phyloP scores from a whole-genome alignment of 352 stramenopile species.

The Phytophthora lateralis region DNA sequence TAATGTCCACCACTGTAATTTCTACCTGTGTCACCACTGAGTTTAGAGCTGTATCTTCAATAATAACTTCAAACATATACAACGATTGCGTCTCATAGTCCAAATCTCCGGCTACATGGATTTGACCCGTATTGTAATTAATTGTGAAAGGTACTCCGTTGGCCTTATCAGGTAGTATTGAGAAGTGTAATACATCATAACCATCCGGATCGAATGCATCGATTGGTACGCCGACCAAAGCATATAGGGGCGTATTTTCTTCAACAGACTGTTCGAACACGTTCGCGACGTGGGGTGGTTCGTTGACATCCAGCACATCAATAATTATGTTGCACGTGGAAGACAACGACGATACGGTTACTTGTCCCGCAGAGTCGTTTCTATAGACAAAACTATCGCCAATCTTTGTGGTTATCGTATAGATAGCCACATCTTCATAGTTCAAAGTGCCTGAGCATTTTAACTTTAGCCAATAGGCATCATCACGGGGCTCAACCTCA shows the following conservation, averaged over 20 bases:
- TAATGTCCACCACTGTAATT: conserved; percentile 48
- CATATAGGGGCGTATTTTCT: conserved; percentile 42
- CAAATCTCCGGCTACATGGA: conserved; percentile 32
- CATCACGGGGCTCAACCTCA: conserved; percentile 3
- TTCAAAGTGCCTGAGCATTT: conserved; percentile 12
- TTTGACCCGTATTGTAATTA: conserved; percentile 40
- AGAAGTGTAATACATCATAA: conserved; percentile 18
- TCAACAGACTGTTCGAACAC: conserved; percentile 27
- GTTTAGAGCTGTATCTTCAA: conserved; percentile 21
- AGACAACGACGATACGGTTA: conserved; percentile 43
- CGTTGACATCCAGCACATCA: conserved; percentile 51
- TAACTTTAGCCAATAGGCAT: conserved; percentile 28
- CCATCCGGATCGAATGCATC: conserved; percentile 26
- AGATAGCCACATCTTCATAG: conserved; percentile 18
- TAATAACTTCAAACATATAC: conserved; percentile 34
- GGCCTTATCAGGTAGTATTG: not conserved
- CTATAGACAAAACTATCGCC: conserved; percentile 23
- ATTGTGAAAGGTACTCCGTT: conserved; percentile 42
- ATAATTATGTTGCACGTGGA: conserved; percentile 44
- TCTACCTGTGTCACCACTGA: conserved; percentile 24
- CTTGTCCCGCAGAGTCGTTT: conserved; percentile 10
- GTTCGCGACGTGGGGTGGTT: conserved; percentile 41
- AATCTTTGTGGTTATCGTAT: conserved; percentile 18
- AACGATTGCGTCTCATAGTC: conserved; percentile 35
- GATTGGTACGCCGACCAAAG: conserved; percentile 15